phyloP scores from a whole-genome alignment of 75 land plant species.

The Pinus tabuliformis region DNA sequence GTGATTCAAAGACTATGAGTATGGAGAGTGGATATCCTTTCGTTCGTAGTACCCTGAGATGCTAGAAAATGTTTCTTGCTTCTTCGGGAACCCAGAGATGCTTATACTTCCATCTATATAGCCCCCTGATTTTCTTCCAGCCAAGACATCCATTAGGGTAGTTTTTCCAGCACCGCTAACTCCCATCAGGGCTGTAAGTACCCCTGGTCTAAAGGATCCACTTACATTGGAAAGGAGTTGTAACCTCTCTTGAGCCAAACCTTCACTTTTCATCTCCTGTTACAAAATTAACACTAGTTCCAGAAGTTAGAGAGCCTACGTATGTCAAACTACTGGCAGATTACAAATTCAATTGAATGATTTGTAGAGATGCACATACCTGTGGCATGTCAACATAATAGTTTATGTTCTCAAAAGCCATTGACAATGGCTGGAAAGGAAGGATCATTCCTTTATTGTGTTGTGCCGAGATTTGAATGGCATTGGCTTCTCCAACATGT shows the following conservation, averaged over 20 bases:
- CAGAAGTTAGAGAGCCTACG: background rate
- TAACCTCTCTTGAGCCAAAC: conserved; percentile 48
- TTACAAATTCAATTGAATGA: background rate
- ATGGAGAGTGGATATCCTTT: conserved; percentile 71
- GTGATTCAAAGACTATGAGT: conserved; percentile 72
- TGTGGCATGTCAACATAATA: conserved; percentile 50
- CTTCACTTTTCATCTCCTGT: conserved; percentile 79
- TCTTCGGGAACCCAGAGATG: conserved; percentile 74
- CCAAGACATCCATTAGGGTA: conserved; percentile 75
- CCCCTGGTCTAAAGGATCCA: conserved; percentile 77
- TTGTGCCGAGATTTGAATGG: conserved; percentile 19
- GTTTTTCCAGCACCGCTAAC: conserved; percentile 85
- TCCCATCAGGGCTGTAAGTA: conserved; percentile 70
- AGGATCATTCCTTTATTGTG: conserved; percentile 29
- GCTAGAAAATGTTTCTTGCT: conserved; percentile 68
- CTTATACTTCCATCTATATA: conserved; percentile 58
- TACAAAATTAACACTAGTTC: background rate
- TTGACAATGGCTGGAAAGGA: conserved; percentile 35
- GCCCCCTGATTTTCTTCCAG: conserved; percentile 77
- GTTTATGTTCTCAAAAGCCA: conserved; percentile 26
- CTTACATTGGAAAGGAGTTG: conserved; percentile 61
- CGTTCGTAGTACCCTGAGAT: conserved; percentile 77
- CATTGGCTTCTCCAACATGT: background rate
- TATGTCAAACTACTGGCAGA: background rate
- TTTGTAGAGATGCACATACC: conserved; percentile 31